A percentile compares a stretch with the other conserved stretches of the same genome.
These are phyloP conservation scores for Mycena citricolor DNA, from an alignment of 1,284 basidiomycete species.

Conservation along the genomic window DNA sequence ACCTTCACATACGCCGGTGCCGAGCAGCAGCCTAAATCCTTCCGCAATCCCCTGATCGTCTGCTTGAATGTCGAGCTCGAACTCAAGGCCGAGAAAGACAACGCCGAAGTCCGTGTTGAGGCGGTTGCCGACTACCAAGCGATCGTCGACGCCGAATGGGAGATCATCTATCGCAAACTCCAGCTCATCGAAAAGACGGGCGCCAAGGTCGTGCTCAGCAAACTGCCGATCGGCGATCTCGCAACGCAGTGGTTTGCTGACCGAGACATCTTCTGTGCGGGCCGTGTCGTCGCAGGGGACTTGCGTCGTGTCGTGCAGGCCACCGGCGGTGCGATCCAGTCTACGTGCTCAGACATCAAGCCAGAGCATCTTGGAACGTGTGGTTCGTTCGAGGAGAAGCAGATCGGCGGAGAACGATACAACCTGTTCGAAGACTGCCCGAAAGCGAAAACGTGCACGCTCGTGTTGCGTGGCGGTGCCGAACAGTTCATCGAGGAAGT, in stretches of 20 bases:
- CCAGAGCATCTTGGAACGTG: constrained; percentile 92
- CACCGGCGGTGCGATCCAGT: constrained; percentile 93
- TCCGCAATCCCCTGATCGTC: constrained; percentile 86
- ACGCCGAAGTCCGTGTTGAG: constrained; percentile 97
- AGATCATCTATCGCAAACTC: constrained; percentile 98
- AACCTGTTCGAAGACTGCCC: constrained; percentile 95
- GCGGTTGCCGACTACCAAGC: constrained; percentile 98
- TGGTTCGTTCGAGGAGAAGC: constrained; percentile 89
- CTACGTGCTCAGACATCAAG: constrained; percentile 91
- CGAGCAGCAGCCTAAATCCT: constrained; percentile 97
- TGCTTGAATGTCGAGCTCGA: constrained; percentile 98
- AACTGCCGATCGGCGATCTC: constrained; percentile 97
- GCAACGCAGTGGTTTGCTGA: constrained; percentile 99
- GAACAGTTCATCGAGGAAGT: constrained; percentile 99
- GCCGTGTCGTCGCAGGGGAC: constrained; percentile 90
- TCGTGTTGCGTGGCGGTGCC: constrained; percentile 93
- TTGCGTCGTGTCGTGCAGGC: constrained; percentile 95
- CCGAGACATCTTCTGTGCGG: constrained; percentile 98
- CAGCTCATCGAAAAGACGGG: constrained; percentile 96
- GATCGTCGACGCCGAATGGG: constrained; percentile 99
- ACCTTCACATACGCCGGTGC: constrained; percentile 99
- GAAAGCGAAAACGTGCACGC: constrained; percentile 97
- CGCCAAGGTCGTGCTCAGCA: constrained; percentile 96
- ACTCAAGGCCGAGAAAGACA: constrained; percentile 99
- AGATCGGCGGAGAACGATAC: constrained; percentile 97